A percentile compares a stretch with the other conserved stretches of the same genome.
Evolutionary conservation across 805 yeast species (phyloP).

Genomic region (Saturnispora dispora): DNA sequence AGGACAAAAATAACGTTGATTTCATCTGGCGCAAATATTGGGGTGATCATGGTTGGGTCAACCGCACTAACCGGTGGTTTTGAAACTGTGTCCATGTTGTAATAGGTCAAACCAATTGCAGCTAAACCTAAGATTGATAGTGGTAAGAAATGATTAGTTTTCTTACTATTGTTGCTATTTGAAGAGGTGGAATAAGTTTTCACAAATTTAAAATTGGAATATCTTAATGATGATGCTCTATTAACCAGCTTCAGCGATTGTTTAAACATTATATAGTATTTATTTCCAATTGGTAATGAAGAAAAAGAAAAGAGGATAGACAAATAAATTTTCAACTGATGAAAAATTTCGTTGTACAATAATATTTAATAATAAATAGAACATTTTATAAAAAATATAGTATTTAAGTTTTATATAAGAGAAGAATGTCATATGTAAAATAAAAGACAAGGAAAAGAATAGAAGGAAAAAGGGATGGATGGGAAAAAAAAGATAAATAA

Average conservation of each 20-base stretch:
- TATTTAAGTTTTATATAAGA: conserved; percentile 1
- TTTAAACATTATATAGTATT: neutral
- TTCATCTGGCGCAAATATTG: conserved; percentile 10
- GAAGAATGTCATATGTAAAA: neutral
- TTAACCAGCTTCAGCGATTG: neutral
- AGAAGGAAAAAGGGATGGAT: neutral
- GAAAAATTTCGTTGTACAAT: neutral
- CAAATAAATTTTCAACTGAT: neutral
- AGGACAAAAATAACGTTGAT: conserved; percentile 80
- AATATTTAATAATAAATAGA: neutral
- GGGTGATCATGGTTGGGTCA: conserved; percentile 24
- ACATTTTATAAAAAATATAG: conserved; percentile 5
- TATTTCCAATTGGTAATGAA: neutral
- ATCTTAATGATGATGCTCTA: neutral
- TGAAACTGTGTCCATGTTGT: conserved; percentile 21
- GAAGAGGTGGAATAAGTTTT: conserved; percentile 2
- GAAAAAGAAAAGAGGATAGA: neutral
- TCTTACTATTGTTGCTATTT: neutral
- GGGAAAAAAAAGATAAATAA: neutral
- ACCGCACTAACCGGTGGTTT: conserved; percentile 28
- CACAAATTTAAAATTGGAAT: neutral
- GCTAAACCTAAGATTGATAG: conserved; percentile 22
- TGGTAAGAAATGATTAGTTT: conserved; percentile 19
- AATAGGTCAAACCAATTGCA: conserved; percentile 28
- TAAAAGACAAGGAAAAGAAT: neutral